Conservation (phyloP, 1,139 yeast genomes). For the Pichia sp. region DNA sequence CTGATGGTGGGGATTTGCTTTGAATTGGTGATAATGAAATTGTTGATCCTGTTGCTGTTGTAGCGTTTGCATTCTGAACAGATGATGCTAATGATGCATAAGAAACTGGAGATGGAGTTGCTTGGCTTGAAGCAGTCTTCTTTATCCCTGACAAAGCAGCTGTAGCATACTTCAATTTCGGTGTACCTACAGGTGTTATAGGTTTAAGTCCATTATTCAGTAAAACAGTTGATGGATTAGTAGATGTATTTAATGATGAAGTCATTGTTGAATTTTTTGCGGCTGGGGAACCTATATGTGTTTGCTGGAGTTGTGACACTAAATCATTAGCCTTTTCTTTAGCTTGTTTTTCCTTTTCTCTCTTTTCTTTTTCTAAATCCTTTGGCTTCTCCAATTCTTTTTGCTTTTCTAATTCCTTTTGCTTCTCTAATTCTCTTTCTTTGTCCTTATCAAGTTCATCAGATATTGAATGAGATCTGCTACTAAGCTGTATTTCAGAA, state of each 20-base stretch:
- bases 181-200: slow-evolving; percentile 28
- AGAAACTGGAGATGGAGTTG: slow-evolving; percentile 8
- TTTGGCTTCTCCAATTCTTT: slow-evolving; percentile 4
- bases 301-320: slow-evolving; percentile 16
- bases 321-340: not conserved
- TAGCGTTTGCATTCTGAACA: slow-evolving; percentile 1
- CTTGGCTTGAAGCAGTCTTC: slow-evolving; percentile 7
- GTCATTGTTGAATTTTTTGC: slow-evolving; percentile 12
- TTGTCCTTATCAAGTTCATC: slow-evolving; percentile 9
- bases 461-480: slow-evolving; percentile 10
- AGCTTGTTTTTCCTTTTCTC: not conserved
- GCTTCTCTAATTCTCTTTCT: slow-evolving; percentile 15
- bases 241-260: slow-evolving; percentile 7
- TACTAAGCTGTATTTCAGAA: slow-evolving; percentile 12
- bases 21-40: not conserved
- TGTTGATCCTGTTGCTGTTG: not conserved
- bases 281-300: slow-evolving; percentile 19
- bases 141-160: slow-evolving; percentile 25
- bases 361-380: not conserved
- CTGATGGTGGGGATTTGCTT: not conserved
- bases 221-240: slow-evolving; percentile 12
- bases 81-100: slow-evolving; percentile 11
- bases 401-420: slow-evolving; percentile 14
- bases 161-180: slow-evolving; percentile 30
- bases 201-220: slow-evolving; percentile 20